Evolutionary conservation across 2,329 filamentous ascomycete genomes (phyloP).

Genomic region (Arthroderma uncinatum): DNA sequence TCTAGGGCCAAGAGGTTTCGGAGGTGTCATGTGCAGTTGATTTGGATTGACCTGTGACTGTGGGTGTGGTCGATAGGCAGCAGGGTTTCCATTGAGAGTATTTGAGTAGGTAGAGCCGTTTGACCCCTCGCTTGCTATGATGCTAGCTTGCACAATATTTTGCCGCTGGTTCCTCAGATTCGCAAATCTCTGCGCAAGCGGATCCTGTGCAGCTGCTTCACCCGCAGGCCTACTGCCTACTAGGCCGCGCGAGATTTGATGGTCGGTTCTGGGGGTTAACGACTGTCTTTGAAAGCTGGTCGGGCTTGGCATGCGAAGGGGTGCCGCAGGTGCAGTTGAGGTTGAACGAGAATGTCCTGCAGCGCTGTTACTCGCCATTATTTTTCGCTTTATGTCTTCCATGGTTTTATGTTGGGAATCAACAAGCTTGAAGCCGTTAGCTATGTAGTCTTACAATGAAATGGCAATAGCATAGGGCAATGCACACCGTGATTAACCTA

Average conservation of each 20-base stretch:
- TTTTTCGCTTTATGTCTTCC: constrained; percentile 32
- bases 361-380: constrained; percentile 28
- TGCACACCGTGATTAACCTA: constrained; percentile 49
- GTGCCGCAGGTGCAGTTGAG: neutral
- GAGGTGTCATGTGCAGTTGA: constrained; percentile 17
- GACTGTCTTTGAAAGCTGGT: constrained; percentile 27
- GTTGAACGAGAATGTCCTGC: constrained; percentile 16
- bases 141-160: constrained; percentile 7
- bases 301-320: constrained; percentile 30
- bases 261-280: neutral
- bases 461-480: constrained; percentile 26
- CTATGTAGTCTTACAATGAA: neutral
- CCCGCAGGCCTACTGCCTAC: constrained; percentile 5
- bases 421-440: constrained; percentile 11
- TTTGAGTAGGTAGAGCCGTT: neutral
- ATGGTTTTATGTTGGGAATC: constrained; percentile 32
- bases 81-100: constrained; percentile 14
- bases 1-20: constrained; percentile 33
- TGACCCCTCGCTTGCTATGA: neutral
- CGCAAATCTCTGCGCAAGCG: constrained; percentile 34
- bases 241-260: neutral
- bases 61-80: constrained; percentile 12
- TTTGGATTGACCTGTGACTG: neutral
- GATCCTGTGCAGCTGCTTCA: constrained; percentile 21
- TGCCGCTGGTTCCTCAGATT: constrained; percentile 24